Evolutionary conservation across 1,139 yeast genomes (phyloP).

Genomic region (Kurtzmaniella quercitrusa): DNA sequence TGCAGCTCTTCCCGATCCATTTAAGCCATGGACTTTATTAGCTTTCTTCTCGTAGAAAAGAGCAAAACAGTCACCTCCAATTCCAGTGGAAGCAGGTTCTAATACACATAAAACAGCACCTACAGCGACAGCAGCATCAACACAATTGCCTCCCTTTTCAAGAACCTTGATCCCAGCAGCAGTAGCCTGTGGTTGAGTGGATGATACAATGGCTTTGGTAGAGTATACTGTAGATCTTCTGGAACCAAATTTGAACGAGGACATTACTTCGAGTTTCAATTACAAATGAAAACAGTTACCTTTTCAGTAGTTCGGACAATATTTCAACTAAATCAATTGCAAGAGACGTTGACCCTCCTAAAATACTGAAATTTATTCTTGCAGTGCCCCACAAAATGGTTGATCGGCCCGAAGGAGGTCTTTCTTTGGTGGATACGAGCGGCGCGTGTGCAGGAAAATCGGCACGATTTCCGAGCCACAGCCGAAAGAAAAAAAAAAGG

Average conservation of each 20-base stretch:
- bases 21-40: constrained; percentile 58
- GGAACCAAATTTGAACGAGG: constrained; percentile 38
- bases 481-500: no score
- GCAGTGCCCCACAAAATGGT: background rate
- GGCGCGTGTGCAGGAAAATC: background rate
- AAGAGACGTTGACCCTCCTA: no score
- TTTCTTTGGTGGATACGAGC: background rate
- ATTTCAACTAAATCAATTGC: background rate
- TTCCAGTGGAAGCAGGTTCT: constrained; percentile 77
- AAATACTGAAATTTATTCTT: no score
- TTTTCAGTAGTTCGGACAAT: no score
- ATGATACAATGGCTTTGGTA: constrained; percentile 67
- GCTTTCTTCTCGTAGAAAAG: constrained; percentile 51
- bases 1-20: constrained; percentile 77
- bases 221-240: constrained; percentile 78
- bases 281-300: background rate
- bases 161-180: constrained; percentile 69
- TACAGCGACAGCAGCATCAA: constrained; percentile 76
- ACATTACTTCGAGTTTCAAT: constrained; percentile 8
- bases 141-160: constrained; percentile 74
- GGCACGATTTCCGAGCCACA: background rate
- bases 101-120: constrained; percentile 70
- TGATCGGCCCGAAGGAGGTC: background rate
- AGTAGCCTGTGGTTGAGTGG: constrained; percentile 74
- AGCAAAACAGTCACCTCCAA: constrained; percentile 81